Evolutionary conservation across 2,329 filamentous ascomycete genomes (phyloP), one percentile per base, ranked within the genome.

Genomic region (Aspergillus viridinutans): DNA sequence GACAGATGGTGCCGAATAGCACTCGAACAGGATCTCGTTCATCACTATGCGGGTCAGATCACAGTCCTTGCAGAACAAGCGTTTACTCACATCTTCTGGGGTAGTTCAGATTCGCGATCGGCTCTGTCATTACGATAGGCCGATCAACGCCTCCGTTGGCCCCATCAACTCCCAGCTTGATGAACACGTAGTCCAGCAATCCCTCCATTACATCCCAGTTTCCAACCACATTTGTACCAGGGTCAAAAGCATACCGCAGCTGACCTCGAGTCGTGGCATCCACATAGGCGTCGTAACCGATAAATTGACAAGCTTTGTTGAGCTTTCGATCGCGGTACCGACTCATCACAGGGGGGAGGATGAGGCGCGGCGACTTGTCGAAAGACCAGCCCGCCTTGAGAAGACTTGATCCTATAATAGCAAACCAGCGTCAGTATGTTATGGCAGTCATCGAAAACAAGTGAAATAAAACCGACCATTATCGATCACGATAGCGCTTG

Each of bases 121-220:
- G 88, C 75, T 99, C 94, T 0, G 94, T 99, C 87, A 99, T 92
- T 64, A 99, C 88, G 58, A 99, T 85, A 1, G 93, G 92, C 67
- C 92, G 81, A 67, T 93, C 91, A 60, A 99, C 85, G 25, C 83
- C 80, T 8, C 90, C 90, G 50, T 88, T 85, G 3, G 80, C 80
- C 3, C 75, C 85, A 63, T 95, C 91, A 65, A 99, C 83, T 4
- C 94, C 94, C 54, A 99, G 78, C 76, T 97, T 97, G 64, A 97
- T 81, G 73, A 99, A 99, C 45, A 92, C 83, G 74, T 97, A 97
- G 76, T 99, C 94, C 49, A 99, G 77, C 4, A 97, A 82, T 57
- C 93, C 92, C 74, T 99, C 94, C 85, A 96, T 92, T 35, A 92
- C 92, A 74, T 99, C 94, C 92, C 95, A 99, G 72, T 97, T 97